Evolutionary conservation across 805 yeast species (phyloP), one percentile per base, ranked within the genome.

Genomic region (Candida piceae): DNA sequence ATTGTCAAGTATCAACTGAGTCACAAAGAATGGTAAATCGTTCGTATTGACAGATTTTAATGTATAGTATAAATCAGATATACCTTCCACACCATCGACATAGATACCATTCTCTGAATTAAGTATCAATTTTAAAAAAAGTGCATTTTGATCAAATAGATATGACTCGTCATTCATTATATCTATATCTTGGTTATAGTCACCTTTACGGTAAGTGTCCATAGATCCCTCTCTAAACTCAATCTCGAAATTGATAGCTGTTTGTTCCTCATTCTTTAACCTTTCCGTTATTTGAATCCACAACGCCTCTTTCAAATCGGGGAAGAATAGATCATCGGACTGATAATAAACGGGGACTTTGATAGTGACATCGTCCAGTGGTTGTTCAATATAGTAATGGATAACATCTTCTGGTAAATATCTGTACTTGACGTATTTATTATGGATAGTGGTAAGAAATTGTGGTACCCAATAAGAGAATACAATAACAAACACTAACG

Each of bases 281-380:
- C 71, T 58, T 12, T 63, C 59, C 40, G 70, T 64, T 2, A 74
- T 49, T 46, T 76, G 74, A 10, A 66, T 49, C 40, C 72, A 71
- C 2, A 72, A 52, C 1, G 83, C 87, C 29, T 66, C 66, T 2
- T 70, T 72, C 15, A 87, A 51, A 54, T 87, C 95, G 0, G 90
- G 38, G 46, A 80, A 78, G 13, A 61, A 57, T 44, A 77, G 67
- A 1, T 72, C 74, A 9, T 67, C 67, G 1, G 58, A 48, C n/a
- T 58, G 56, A 16, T 68, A 46, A 32, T 60, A 66, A 4, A 74
- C 62, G 0, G 76, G 76, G 5, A 74, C 62, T 3, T 49, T 58
- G 29, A 76, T 36, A 17, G 57, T 56, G 2, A 75, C 42, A 47
- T 74, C 80, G 16, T 57, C 46, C 30, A 67, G 57, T 10, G 68